phyloP scores from a whole-genome alignment of 352 stramenopile species.

The Globisporangium splendens region DNA sequence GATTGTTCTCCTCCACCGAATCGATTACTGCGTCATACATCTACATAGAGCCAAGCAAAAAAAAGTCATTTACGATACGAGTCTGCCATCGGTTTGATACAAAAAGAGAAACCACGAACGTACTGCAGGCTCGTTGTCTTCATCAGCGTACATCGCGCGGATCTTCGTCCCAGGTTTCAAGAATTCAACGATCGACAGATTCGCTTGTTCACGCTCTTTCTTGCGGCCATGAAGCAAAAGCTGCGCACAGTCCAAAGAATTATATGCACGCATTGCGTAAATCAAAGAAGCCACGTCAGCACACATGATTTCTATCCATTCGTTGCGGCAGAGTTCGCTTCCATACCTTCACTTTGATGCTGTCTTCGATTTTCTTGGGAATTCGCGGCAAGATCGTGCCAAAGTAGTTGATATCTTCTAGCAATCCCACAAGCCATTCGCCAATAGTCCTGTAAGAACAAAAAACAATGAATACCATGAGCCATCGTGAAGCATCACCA shows the following conservation, averaged over 20 bases:
- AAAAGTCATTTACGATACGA: no score
- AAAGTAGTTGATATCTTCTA: slow-evolving; percentile 96
- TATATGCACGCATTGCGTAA: no score
- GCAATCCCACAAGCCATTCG: slow-evolving; percentile 86
- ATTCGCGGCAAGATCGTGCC: slow-evolving; percentile 95
- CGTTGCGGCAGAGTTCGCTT: no score
- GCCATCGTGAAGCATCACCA: no score
- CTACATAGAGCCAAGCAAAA: slow-evolving; percentile 22
- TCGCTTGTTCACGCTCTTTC: slow-evolving; percentile 60
- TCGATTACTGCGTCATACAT: slow-evolving; percentile 97
- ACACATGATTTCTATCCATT: no score
- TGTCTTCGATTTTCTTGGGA: slow-evolving; percentile 93
- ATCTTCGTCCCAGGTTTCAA: slow-evolving; percentile 89
- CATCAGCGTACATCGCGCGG: slow-evolving; percentile 94
- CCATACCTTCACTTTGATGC: slow-evolving; percentile 92
- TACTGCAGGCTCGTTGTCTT: slow-evolving; percentile 91
- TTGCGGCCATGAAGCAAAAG: slow-evolving; percentile 71
- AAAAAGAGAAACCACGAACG: slow-evolving; percentile 1
- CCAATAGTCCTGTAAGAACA: slow-evolving; percentile 84
- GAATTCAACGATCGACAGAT: slow-evolving; percentile 67
- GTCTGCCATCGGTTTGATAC: no score
- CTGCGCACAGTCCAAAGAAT: no score
- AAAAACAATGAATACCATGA: no score
- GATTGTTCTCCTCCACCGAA: slow-evolving; percentile 80
- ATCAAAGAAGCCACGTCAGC: background rate